Conservation (phyloP, 2,329 filamentous ascomycete species). For the Calonectria naviculata region DNA sequence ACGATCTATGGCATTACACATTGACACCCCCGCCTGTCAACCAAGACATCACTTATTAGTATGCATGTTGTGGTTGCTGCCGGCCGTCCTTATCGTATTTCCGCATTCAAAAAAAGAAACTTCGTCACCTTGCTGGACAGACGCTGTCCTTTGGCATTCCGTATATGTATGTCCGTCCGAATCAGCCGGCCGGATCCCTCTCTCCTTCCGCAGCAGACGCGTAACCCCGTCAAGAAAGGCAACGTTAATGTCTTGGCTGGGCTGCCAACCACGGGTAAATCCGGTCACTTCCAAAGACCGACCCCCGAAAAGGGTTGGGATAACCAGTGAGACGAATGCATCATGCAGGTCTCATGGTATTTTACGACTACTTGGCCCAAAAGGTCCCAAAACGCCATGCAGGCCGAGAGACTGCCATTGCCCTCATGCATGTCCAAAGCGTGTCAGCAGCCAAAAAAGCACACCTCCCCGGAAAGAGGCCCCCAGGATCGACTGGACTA, state of each 20-base stretch:
- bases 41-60: too few relatives aligned
- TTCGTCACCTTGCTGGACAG: neutral
- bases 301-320: neutral
- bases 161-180: neutral
- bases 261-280: constrained; percentile 18
- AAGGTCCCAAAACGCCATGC: neutral
- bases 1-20: neutral
- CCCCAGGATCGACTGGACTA: neutral
- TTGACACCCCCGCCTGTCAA: neutral
- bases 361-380: neutral
- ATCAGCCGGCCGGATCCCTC: neutral
- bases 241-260: constrained; percentile 15
- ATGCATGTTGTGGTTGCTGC: too few relatives aligned
- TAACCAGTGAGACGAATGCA: constrained; percentile 4
- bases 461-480: constrained; percentile 1
- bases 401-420: neutral
- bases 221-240: constrained; percentile 20
- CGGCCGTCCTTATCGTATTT: neutral
- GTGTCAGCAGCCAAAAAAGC: constrained; percentile 19
- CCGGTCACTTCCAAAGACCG: constrained; percentile 16
- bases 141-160: neutral
- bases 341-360: constrained; percentile 17
- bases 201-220: constrained; percentile 12
- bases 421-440: constrained; percentile 11
- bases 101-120: neutral